Percentiles rank a stretch among this genome's conserved stretches.
Evolutionary conservation across 495 filamentous ascomycete species (phyloP).

Genomic region (Cercophora sp.): DNA sequence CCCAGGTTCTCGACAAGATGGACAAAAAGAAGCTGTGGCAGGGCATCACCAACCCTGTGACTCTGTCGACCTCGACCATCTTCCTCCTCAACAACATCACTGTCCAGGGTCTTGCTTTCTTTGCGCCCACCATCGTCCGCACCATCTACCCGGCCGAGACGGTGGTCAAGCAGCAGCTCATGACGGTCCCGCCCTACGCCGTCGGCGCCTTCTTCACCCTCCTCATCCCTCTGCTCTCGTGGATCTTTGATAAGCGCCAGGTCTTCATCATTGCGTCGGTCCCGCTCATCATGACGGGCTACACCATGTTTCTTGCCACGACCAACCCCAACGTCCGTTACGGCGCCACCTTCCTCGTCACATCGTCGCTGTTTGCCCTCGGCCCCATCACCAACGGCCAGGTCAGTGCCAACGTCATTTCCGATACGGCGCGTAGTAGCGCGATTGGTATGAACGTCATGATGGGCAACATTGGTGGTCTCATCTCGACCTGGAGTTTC

Average conservation of each 20-base stretch:
- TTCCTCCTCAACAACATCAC: constrained; percentile 73
- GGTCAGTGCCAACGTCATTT: constrained; percentile 64
- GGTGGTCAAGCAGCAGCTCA: constrained; percentile 50
- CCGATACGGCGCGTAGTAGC: constrained; percentile 61
- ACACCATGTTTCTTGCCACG: constrained; percentile 67
- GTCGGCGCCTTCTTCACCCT: constrained; percentile 66
- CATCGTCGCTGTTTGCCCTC: constrained; percentile 62
- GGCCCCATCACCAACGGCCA: constrained; percentile 64
- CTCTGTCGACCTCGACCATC: constrained; percentile 53
- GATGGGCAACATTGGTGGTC: constrained; percentile 67
- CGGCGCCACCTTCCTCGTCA: constrained; percentile 67
- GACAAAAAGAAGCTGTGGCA: constrained; percentile 52
- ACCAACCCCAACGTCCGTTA: constrained; percentile 53
- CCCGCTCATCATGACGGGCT: constrained; percentile 60
- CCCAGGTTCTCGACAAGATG: constrained; percentile 62
- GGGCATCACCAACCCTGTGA: constrained; percentile 28
- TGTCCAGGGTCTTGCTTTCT: constrained; percentile 72
- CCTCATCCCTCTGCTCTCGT: constrained; percentile 57
- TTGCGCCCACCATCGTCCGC: constrained; percentile 65
- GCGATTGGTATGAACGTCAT: constrained; percentile 62
- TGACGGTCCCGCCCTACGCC: constrained; percentile 68
- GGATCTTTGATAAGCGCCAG: constrained; percentile 54
- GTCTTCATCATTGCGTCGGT: constrained; percentile 59
- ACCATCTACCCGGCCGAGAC: constrained; percentile 60
- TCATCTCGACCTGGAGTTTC: constrained; percentile 70